A percentile compares a stretch with the other conserved stretches of the same genome.
Evolutionary conservation across 2,329 filamentous ascomycete species (phyloP).

Genomic region (Hawksworthiomyces lignivorus): DNA sequence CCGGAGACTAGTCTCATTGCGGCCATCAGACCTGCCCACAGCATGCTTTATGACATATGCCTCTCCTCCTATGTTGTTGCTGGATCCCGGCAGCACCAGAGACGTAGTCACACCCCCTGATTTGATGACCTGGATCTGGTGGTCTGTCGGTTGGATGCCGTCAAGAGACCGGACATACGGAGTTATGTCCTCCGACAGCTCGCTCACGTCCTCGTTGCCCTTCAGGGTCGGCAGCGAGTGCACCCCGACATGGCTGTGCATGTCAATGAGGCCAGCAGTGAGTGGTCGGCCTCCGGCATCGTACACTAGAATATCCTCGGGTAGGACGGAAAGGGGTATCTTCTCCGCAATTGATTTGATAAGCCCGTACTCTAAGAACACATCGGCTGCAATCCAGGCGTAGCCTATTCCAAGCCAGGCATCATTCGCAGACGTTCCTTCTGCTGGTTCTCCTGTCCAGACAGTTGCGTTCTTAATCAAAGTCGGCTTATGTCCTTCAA

Average conservation of each 20-base stretch:
- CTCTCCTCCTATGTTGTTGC: slow-evolving; percentile 65
- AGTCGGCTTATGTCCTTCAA: too few species aligned
- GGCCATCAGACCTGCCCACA: slow-evolving; percentile 51
- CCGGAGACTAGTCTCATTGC: slow-evolving; percentile 52
- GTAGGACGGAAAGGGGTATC: background rate
- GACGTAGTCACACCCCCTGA: slow-evolving; percentile 65
- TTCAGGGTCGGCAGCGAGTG: slow-evolving; percentile 43
- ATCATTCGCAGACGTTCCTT: too few species aligned
- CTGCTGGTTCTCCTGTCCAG: too few species aligned
- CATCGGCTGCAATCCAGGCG: too few species aligned
- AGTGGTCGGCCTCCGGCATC: slow-evolving; percentile 53
- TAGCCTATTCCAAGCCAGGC: too few species aligned
- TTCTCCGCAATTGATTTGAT: too few species aligned
- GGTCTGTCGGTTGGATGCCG: slow-evolving; percentile 53
- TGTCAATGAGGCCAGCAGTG: slow-evolving; percentile 63
- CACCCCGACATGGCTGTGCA: slow-evolving; percentile 61
- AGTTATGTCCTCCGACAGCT: slow-evolving; percentile 55
- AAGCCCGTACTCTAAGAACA: too few species aligned
- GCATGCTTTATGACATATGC: slow-evolving; percentile 62
- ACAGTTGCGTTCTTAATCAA: too few species aligned
- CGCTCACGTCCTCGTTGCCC: slow-evolving; percentile 55
- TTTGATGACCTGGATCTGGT: slow-evolving; percentile 60
- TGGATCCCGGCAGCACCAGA: slow-evolving; percentile 58
- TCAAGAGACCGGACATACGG: slow-evolving; percentile 62
- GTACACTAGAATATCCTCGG: too few species aligned